Conservation (phyloP, 2,329 filamentous ascomycete species). For the Beauveria sp. region DNA sequence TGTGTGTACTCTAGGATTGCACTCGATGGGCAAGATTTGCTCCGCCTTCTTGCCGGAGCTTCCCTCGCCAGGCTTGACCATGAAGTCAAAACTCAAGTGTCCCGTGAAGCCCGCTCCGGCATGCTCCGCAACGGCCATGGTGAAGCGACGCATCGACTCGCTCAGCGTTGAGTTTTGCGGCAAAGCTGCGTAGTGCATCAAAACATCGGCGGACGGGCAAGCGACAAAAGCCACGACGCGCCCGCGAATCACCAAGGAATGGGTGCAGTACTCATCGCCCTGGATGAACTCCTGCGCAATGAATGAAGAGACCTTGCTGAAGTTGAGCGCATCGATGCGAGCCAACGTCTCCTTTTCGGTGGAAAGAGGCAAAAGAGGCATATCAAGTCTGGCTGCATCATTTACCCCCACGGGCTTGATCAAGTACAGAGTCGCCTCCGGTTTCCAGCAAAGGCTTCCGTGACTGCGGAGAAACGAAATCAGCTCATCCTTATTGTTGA, state of each 20-base stretch:
- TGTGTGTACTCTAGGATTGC: slow-evolving; percentile 63
- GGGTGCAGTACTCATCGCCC: slow-evolving; percentile 61
- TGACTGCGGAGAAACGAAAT: slow-evolving; percentile 40
- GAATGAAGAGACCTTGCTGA: slow-evolving; percentile 47
- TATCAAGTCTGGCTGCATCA: slow-evolving; percentile 49
- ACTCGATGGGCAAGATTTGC: slow-evolving; percentile 58
- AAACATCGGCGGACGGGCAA: slow-evolving; percentile 53
- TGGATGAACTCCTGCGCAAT: slow-evolving; percentile 57
- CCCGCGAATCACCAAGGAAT: slow-evolving; percentile 59
- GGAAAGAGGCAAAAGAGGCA: slow-evolving; percentile 56
- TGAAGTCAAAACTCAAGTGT: slow-evolving; percentile 41
- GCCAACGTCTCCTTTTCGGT: slow-evolving; percentile 48
- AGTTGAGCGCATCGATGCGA: slow-evolving; percentile 35
- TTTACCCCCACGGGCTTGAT: slow-evolving; percentile 60
- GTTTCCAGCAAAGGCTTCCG: slow-evolving; percentile 16
- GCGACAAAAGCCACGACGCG: slow-evolving; percentile 58
- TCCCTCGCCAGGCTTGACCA: neutral
- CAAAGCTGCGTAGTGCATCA: slow-evolving; percentile 60
- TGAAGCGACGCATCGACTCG: slow-evolving; percentile 57
- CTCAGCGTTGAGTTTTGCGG: slow-evolving; percentile 45
- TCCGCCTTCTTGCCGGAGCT: neutral
- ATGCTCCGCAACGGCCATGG: slow-evolving; percentile 45
- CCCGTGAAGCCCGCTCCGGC: slow-evolving; percentile 51
- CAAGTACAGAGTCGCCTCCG: slow-evolving; percentile 43
- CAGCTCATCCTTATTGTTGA: slow-evolving; percentile 46